Evolutionary conservation across 148 eudicot genomes (phyloP), one percentile per base, ranked within the genome.

Genomic region (Dysphania ambrosioides): DNA sequence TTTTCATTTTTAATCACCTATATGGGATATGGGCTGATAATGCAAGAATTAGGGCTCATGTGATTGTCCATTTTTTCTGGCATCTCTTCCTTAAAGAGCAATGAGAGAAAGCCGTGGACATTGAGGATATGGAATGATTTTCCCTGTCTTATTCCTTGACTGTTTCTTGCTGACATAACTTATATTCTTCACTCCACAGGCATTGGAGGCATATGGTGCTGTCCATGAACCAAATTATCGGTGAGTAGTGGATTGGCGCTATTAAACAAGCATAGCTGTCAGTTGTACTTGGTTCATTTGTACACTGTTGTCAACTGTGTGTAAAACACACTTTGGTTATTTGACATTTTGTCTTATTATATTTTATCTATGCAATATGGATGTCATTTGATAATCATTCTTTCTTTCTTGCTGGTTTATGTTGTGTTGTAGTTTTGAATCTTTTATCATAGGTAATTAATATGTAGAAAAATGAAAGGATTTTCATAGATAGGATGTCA

Each of bases 151-250:
- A 76, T 84, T 84, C 82, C 88, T 82, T 95, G 85, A 87, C 81
- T 87, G 81, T 82, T 80, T 79, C 85, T 88, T 92, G 92, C 99
- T 95, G 97, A 95, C 92, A 79, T 88, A 80, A 82, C 86, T 90
- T 95, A 89, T 90, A 92, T 88, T 93, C 94, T 95, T 95, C 90
- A 89, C 93, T 95, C 95, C 97, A 92, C 99, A 95, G 99, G 99
- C 94, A 85, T 88, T 89, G 88, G 97, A 95, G 86, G 97, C 97
- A 78, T 92, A 92, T 90, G 89, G 88, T 79, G 85, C 92, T 66
- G 94, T 76, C 62, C 94, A 90, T 80, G 97, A 92, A 83, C 89
- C 97, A 82, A 87, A 89, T 72, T 90, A 82, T 78, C 88, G 97
- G 99, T 95, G 84, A 89, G 99, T 90, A 75, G 44, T 79, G 61